These are phyloP conservation scores for Cucumis melo DNA, from an alignment of 306 rosid species.

Conservation along the genomic window DNA sequence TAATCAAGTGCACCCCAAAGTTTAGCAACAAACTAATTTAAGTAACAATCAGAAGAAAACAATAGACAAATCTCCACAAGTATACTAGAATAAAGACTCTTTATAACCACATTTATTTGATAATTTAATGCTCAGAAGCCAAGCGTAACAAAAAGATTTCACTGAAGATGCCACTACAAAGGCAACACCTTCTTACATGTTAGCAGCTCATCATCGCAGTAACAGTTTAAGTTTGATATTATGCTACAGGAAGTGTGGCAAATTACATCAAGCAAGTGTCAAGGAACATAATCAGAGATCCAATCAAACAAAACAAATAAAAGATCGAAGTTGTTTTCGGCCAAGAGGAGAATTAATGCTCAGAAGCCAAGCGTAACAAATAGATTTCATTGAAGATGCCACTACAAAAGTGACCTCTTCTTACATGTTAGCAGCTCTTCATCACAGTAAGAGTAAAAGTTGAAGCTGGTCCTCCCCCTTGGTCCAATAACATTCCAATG, in stretches of 20 bases:
- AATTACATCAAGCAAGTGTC: too few relatives aligned
- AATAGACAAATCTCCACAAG: background rate
- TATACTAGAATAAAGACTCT: too few relatives aligned
- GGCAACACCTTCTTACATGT: conserved; percentile 32
- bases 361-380: conserved; percentile 93
- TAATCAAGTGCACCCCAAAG: background rate
- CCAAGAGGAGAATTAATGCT: conserved; percentile 12
- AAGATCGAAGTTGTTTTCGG: too few relatives aligned
- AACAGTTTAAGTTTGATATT: background rate
- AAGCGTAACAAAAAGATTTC: conserved; percentile 75
- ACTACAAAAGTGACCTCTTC: conserved; percentile 12
- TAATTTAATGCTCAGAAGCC: conserved; percentile 54
- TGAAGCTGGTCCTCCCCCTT: too few relatives aligned
- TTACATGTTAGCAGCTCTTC: conserved; percentile 30
- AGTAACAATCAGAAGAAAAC: background rate
- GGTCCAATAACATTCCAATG: background rate
- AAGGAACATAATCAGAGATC: too few relatives aligned
- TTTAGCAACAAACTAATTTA: background rate
- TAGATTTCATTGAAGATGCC: conserved; percentile 42
- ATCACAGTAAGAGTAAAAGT: background rate
- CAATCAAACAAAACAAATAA: too few relatives aligned
- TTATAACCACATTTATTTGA: background rate
- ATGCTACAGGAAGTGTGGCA: too few relatives aligned
- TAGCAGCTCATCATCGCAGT: conserved; percentile 8
- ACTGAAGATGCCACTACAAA: conserved; percentile 24